Evolutionary conservation across 1,284 basidiomycete genomes (phyloP).

Genomic region (Rhodotorula sp.): DNA sequence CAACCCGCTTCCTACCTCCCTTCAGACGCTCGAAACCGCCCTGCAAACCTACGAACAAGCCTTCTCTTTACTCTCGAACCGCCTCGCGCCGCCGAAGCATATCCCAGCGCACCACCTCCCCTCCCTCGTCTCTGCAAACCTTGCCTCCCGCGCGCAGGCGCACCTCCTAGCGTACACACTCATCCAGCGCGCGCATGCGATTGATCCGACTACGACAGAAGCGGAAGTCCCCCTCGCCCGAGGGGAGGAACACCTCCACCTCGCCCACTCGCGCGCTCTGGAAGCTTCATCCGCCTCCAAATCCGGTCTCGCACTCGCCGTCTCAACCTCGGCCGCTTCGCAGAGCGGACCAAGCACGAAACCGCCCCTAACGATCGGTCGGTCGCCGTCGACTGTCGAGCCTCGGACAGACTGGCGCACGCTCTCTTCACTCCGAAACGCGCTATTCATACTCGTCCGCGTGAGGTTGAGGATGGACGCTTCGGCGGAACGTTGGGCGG

Average conservation of each 20-base stretch:
- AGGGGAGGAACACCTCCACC: conserved; percentile 1
- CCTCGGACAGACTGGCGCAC: conserved; percentile 21
- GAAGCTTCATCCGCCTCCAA: neutral
- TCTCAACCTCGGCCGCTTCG: neutral
- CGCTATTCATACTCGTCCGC: conserved; percentile 22
- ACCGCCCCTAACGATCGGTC: conserved; percentile 6
- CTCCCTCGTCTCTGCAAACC: conserved; percentile 29
- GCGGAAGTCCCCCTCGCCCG: neutral
- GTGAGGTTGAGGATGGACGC: conserved; percentile 13
- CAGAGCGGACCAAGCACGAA: neutral
- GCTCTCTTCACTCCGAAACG: conserved; percentile 8
- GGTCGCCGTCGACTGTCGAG: conserved; percentile 1
- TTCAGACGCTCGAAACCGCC: conserved; percentile 3
- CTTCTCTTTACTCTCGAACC: conserved; percentile 19
- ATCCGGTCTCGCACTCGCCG: conserved; percentile 13
- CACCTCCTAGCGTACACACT: conserved; percentile 26
- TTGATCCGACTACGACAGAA: neutral
- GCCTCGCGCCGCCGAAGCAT: conserved; percentile 27
- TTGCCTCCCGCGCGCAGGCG: conserved; percentile 20
- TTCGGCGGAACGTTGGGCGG: neutral
- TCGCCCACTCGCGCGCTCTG: conserved; percentile 21
- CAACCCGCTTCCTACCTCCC: neutral
- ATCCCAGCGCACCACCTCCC: conserved; percentile 25
- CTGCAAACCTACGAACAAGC: conserved; percentile 13
- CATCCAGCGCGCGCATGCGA: neutral